Percentiles rank a stretch among this genome's conserved stretches.
Conservation (phyloP, 2,329 filamentous ascomycete species). For the Arthrinium phaeospermum region DNA sequence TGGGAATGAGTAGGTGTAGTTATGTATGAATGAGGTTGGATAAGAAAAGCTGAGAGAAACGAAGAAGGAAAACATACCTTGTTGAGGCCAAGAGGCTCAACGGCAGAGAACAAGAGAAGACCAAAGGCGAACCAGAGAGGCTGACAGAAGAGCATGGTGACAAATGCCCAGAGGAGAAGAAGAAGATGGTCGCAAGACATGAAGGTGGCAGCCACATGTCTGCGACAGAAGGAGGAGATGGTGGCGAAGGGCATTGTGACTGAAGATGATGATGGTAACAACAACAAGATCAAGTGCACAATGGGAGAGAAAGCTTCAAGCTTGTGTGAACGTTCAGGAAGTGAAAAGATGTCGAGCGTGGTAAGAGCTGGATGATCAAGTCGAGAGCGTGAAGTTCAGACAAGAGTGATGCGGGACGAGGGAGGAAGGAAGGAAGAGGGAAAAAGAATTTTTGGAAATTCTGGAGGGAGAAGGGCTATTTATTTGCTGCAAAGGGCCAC, state of each 20-base stretch:
- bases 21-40: neutral
- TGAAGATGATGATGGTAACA: neutral
- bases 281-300: constrained; percentile 16
- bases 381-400: constrained; percentile 14
- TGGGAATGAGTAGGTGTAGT: neutral
- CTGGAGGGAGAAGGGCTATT: neutral
- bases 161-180: neutral
- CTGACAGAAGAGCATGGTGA: neutral
- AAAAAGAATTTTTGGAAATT: neutral
- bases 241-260: neutral
- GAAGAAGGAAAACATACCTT: neutral
- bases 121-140: neutral
- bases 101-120: neutral
- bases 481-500: neutral
- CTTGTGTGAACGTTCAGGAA: constrained; percentile 1
- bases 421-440: neutral
- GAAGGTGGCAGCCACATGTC: neutral
- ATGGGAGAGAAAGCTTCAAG: neutral
- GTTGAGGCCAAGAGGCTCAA: neutral
- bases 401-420: neutral
- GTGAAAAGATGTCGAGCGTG: constrained; percentile 11
- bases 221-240: neutral
- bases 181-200: neutral
- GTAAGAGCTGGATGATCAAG: neutral
- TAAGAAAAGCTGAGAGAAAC: neutral